Conservation (phyloP, 768 basidiomycete genomes). For the Ramaria rubella region DNA sequence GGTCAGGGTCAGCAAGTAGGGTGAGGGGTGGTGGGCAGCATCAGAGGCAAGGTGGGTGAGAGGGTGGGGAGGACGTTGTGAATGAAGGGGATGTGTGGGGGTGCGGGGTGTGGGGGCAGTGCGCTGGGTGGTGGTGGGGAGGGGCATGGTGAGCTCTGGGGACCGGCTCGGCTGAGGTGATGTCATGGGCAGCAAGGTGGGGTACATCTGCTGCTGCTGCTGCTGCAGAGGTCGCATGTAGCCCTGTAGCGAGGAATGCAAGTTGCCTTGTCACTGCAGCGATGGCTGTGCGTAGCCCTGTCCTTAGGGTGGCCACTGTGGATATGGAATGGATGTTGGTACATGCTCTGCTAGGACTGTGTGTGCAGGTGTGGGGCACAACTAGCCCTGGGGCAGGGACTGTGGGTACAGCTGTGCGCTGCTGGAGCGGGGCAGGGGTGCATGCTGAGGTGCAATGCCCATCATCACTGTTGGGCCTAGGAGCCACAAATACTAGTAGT, state of each 20-base stretch:
- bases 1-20: too few relatives aligned
- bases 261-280: slow-evolving; percentile 14
- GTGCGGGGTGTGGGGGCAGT: too few relatives aligned
- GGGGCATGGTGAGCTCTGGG: slow-evolving; percentile 47
- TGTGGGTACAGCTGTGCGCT: background rate
- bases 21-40: slow-evolving; percentile 72
- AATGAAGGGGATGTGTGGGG: too few relatives aligned
- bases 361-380: too few relatives aligned
- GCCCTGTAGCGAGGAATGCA: too few relatives aligned
- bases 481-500: too few relatives aligned
- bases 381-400: background rate
- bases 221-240: slow-evolving; percentile 4
- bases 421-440: slow-evolving; percentile 15
- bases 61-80: slow-evolving; percentile 42
- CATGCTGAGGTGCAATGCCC: too few relatives aligned
- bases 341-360: too few relatives aligned
- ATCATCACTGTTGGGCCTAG: too few relatives aligned
- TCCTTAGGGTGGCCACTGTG: background rate
- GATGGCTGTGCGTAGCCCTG: too few relatives aligned
- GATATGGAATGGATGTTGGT: too few relatives aligned
- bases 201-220: slow-evolving; percentile 11
- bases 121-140: slow-evolving; percentile 66
- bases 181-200: slow-evolving; percentile 20
- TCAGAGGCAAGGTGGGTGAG: slow-evolving; percentile 51
- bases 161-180: background rate